Evolutionary conservation across 441 rosid genomes (phyloP), one percentile per base, ranked within the genome.

Genomic region (Pelargonium cotyledonis): DNA sequence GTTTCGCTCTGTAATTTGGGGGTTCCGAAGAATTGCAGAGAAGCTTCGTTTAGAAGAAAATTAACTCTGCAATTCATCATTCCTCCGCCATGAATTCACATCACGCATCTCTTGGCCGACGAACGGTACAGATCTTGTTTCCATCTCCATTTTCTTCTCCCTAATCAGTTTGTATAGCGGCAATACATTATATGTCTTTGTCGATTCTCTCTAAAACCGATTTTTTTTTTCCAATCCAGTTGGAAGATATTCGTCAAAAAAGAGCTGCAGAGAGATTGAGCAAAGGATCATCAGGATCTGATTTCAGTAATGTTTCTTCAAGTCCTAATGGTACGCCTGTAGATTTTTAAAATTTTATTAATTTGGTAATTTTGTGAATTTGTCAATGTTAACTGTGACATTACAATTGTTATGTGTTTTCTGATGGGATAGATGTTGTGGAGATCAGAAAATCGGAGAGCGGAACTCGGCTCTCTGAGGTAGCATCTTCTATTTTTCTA

Each of bases 231-330:
- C n/a, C n/a, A n/a, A n/a, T 71, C 8, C 35, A 94, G 98, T 65
- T 94, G 82, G 89, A 91, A 75, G 98, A 94, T 75, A 91, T 94
- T 79, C 96, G 96, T 65, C 94, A 86, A 73, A 94, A 94, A 72
- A 84, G 96, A 84, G 96, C 99, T 0, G 96, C 92, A 8, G 96
- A 91, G 82, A 87, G 95, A 82, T 77, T 89, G 38, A 83, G 83
- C 89, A 89, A 90, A 80, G 73, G 88, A 11, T 73, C 89, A 19
- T 94, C 97, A 3, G 94, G 93, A 16, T 85, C 97, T 47, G 99
- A 91, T 88, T 96, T 90, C 19, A 76, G 85, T 76, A 77, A 74
- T 53, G 72, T 73, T 68, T 70, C 41, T 38, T 38, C 86, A 0
- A 72, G 53, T 64, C 83, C 91, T 63, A 75, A 40, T 11, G 91